Conservation (phyloP, 1,284 basidiomycete species). For the Moniliophthora roreri region DNA sequence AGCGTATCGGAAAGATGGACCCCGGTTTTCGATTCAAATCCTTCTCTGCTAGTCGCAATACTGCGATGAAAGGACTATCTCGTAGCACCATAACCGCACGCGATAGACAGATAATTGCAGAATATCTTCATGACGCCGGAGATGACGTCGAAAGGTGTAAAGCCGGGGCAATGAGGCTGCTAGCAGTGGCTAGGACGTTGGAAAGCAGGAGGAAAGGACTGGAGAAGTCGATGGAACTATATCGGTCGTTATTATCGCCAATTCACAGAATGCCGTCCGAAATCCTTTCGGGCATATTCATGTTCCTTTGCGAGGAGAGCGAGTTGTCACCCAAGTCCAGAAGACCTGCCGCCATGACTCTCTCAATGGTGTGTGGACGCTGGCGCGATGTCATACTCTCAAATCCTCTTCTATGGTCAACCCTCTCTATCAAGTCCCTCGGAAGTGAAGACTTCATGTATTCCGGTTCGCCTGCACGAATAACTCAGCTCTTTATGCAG, state of each 20-base stretch:
- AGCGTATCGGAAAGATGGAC: too few relatives aligned
- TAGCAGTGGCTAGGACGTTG: neutral
- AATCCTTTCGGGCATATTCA: neutral
- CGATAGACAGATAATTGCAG: neutral
- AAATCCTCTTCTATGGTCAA: neutral
- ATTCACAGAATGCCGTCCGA: neutral
- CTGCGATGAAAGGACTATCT: too few relatives aligned
- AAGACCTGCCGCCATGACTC: neutral
- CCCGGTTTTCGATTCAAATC: too few relatives aligned
- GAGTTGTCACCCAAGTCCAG: neutral
- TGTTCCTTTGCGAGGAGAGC: neutral
- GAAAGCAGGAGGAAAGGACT: neutral
- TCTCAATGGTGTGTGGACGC: neutral
- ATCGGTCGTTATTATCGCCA: neutral
- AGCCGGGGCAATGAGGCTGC: neutral
- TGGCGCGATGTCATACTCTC: neutral
- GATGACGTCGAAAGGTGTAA: neutral
- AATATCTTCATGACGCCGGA: neutral
- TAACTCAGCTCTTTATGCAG: too few relatives aligned
- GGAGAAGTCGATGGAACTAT: neutral
- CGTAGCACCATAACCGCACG: neutral
- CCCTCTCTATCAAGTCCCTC: neutral
- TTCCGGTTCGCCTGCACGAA: too few relatives aligned
- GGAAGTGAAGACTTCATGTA: neutral
- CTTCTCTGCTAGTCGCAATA: too few relatives aligned